Percentiles rank a stretch among this genome's conserved stretches.
Evolutionary conservation across 2,329 filamentous ascomycete species (phyloP).

Genomic region (Beauveria pseudobassiana): DNA sequence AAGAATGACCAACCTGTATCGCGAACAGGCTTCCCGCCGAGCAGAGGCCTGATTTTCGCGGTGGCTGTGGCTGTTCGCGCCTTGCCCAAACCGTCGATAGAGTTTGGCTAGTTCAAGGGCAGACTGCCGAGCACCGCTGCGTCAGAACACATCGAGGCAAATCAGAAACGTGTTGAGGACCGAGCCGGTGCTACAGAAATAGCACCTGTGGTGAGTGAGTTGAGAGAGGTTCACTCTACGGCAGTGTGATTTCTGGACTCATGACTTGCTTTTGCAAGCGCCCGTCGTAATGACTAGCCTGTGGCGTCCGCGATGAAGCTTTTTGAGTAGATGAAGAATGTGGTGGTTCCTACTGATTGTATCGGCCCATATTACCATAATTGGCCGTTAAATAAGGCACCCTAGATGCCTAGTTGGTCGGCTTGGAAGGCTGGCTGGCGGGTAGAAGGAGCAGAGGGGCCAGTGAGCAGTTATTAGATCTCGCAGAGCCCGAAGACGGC

Average conservation of each 20-base stretch:
- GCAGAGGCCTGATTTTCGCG: neutral
- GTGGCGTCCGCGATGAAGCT: no score
- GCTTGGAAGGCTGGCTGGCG: neutral
- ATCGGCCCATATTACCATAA: neutral
- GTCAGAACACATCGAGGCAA: neutral
- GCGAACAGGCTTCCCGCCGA: neutral
- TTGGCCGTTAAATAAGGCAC: neutral
- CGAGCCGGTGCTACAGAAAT: neutral
- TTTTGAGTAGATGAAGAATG: no score
- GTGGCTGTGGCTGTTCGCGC: neutral
- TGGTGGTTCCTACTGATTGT: neutral
- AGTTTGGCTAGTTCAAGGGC: neutral
- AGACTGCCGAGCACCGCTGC: neutral
- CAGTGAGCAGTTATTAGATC: constrained; percentile 6
- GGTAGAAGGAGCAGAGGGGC: neutral
- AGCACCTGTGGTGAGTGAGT: neutral
- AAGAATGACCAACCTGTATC: neutral
- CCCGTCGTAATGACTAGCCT: neutral
- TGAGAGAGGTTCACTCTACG: neutral
- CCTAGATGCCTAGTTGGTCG: neutral
- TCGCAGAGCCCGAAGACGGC: constrained; percentile 2
- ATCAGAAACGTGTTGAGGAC: constrained; percentile 4
- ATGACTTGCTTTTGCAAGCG: neutral
- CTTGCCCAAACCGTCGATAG: neutral
- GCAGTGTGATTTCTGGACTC: neutral